Evolutionary conservation across 805 yeast species (phyloP).

Genomic region (Candida mattraensis): DNA sequence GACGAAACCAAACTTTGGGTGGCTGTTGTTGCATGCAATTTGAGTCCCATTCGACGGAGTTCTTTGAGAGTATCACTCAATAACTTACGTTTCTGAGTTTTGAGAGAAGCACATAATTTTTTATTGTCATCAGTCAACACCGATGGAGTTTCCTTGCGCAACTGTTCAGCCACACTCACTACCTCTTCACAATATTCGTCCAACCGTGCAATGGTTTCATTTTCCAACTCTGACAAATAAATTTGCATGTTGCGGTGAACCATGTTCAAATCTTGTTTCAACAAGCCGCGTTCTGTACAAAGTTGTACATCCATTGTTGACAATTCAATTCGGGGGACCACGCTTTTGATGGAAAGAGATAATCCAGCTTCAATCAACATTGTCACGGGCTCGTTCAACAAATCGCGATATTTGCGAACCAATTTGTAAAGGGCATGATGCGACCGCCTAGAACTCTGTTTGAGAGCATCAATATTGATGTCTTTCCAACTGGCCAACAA

Average conservation of each 20-base stretch:
- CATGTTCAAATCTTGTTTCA: constrained; percentile 49
- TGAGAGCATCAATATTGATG: constrained; percentile 87
- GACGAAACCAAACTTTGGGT: constrained; percentile 62
- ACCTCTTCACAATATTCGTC: constrained; percentile 55
- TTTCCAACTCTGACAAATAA: constrained; percentile 38
- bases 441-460: constrained; percentile 89
- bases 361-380: constrained; percentile 62
- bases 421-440: constrained; percentile 82
- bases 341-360: constrained; percentile 10
- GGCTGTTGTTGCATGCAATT: constrained; percentile 62
- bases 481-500: constrained; percentile 96
- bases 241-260: constrained; percentile 57
- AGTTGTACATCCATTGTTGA: constrained; percentile 11
- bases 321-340: constrained; percentile 8
- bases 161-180: constrained; percentile 54
- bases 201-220: constrained; percentile 46
- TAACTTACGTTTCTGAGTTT: constrained; percentile 76
- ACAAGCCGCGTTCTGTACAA: constrained; percentile 40
- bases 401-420: constrained; percentile 74
- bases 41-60: constrained; percentile 74
- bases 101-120: constrained; percentile 66
- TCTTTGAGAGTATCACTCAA: constrained; percentile 77
- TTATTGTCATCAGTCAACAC: constrained; percentile 71
- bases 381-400: constrained; percentile 52
- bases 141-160: constrained; percentile 77